Evolutionary conservation across 1,139 yeast genomes (phyloP), one percentile per base, ranked within the genome.

Genomic region (Yamadazyma trypodendri): DNA sequence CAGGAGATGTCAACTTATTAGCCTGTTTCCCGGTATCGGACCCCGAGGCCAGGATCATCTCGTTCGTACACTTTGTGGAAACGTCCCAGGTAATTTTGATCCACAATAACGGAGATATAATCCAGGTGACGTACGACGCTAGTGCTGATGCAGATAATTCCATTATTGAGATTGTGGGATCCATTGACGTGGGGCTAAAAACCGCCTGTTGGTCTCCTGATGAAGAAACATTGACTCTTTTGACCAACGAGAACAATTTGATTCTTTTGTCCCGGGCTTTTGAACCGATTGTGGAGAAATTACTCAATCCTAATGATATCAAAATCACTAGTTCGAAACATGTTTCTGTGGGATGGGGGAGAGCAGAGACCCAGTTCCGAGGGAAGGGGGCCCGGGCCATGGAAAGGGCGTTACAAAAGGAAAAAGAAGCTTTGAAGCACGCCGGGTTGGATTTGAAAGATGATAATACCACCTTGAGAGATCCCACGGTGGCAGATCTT

Each of bases 271-370:
- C 94, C 24, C 72, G 96, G 48, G 65, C 75, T 28, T 84, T 90
- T 48, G 97, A 92, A 49, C 89, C 94, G 5, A 73, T 92, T 20
- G 66, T 79, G 10, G 97, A 92, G 53, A 69, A 72, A 37, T 48
- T 51, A 13, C 63, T 90, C 43, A 67, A 75, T 36, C 68, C 77
- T 1, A 75, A 74, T 12, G 97, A 92, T 56, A 69, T 89, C 36
- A 61, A 63, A 34, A 64, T 68, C 29, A 65, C 78, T 28, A 75
- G 79, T 38, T 81, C 90, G 3, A 84, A 83, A 50, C 96, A 92
- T 54, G 97, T 94, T 24, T 84, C 95, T 15, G 97, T 92, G 27
- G 99, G 99, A 14, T 94, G 99, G 99, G 99, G 99, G 54, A 86
- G 85, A 50, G 82, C 84, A 46, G 98, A 92, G 60, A 94, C 99